Conservation (phyloP, 306 rosid species). For the Rosa lucieae region DNA sequence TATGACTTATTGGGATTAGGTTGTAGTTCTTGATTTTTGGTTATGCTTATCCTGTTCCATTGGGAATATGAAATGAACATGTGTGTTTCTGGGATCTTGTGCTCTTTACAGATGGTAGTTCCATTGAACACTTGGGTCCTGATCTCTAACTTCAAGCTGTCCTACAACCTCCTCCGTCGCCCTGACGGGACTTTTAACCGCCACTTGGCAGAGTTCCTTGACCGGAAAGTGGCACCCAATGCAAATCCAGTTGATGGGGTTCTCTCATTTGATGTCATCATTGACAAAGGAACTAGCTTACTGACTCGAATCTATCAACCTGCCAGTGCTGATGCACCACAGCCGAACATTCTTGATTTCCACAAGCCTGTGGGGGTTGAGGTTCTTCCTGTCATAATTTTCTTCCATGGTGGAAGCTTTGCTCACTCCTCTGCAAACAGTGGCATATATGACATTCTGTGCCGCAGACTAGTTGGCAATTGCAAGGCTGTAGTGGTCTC, state of each 20-base stretch:
- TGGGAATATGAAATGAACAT: neutral
- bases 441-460: constrained; percentile 81
- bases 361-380: constrained; percentile 65
- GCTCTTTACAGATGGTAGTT: constrained; percentile 71
- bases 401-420: constrained; percentile 99
- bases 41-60: neutral
- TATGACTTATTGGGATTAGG: neutral
- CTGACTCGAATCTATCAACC: constrained; percentile 77
- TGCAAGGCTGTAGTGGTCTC: constrained; percentile 92
- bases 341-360: constrained; percentile 52
- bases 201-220: constrained; percentile 92
- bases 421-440: constrained; percentile 92
- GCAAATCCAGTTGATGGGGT: constrained; percentile 69
- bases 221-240: constrained; percentile 79
- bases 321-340: constrained; percentile 42
- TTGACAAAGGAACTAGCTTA: constrained; percentile 64
- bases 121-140: constrained; percentile 98
- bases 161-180: constrained; percentile 96
- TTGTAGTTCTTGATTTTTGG: neutral
- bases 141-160: constrained; percentile 90
- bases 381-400: constrained; percentile 71
- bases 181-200: constrained; percentile 98
- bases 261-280: constrained; percentile 83
- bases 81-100: neutral
- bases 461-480: constrained; percentile 75